phyloP scores from a whole-genome alignment of 139 green algal species.

The Chlorella sp. region DNA sequence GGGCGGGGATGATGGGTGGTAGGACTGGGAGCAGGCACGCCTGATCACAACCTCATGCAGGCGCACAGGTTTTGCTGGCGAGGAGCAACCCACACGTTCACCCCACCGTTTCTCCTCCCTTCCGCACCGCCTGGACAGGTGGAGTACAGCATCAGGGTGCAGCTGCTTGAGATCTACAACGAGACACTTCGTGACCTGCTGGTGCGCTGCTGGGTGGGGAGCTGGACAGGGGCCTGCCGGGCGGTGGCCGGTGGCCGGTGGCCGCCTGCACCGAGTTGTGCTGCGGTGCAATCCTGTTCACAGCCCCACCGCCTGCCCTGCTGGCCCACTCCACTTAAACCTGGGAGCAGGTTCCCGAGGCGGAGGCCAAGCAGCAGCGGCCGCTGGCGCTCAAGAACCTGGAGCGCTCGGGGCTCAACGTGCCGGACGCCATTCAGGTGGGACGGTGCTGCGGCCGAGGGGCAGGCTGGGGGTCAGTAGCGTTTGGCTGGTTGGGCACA shows the following conservation, averaged over 20 bases:
- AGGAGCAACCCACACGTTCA: too few species aligned
- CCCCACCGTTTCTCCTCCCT: too few species aligned
- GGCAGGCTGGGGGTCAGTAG: neutral
- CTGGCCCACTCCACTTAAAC: too few species aligned
- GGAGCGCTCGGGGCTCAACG: constrained; percentile 78
- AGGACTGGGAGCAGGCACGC: too few species aligned
- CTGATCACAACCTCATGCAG: too few species aligned
- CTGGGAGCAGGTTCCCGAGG: neutral
- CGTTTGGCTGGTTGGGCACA: neutral
- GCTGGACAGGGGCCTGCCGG: too few species aligned
- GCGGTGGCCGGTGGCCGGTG: too few species aligned
- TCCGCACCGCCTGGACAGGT: constrained; percentile 54
- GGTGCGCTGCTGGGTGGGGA: neutral
- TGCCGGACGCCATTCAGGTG: constrained; percentile 80
- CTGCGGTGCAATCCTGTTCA: neutral
- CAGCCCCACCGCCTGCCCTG: too few species aligned
- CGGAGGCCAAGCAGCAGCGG: constrained; percentile 14
- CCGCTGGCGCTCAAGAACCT: constrained; percentile 77
- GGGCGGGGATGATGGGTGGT: too few species aligned
- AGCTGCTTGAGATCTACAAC: constrained; percentile 99
- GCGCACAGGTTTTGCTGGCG: too few species aligned
- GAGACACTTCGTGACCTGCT: constrained; percentile 85
- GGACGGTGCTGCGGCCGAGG: neutral
- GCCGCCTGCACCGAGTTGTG: too few species aligned
- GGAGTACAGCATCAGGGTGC: constrained; percentile 77